Evolutionary conservation across 176 grass and related monocot species (phyloP), one percentile per base, ranked within the genome.

Genomic region (Hordeum marinum): DNA sequence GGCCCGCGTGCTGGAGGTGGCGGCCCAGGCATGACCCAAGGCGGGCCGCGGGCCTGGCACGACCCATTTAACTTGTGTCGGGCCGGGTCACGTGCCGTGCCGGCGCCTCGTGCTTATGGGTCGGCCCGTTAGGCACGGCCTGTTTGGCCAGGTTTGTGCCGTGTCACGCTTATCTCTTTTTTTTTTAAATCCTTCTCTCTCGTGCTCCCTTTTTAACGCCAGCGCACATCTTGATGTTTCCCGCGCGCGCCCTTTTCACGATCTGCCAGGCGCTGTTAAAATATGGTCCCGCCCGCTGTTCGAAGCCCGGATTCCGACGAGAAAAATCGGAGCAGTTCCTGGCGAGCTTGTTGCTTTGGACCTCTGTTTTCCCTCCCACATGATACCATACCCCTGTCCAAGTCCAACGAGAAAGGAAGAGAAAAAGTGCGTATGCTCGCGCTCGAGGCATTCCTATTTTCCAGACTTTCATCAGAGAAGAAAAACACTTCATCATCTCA

Each of bases 271-370:
- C 4, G 35, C 50, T 87, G 61, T 82, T 85, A 79, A 90, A 92
- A 72, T 80, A 85, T 25, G 37, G 57, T 4, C 20, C 21, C 7
- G 43, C 84, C 39, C 79, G 60, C 34, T 48, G 66, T 60, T 58
- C 58, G 27, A 79, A 76, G 62, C 84, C 17, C 84, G 32, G 63
- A 35, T 41, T 61, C 75, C 84, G n/a, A 87, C 79, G 89, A 58
- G 21, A 10, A 71, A 59, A 35, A 52, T 18, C 25, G 68, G 79
- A 85, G 76, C 54, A 85, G 75, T 75, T 91, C 79, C 79, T 87
- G 85, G 90, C 82, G 8, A 29, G 60, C 71, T 86, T 85, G 64
- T 85, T 81, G 58, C 80, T 34, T 65, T 75, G 81, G 80, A 70
- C 73, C 26, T 57, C 39, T 94, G 84, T 89, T 83, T 40, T 34